Evolutionary conservation across 2,329 filamentous ascomycete species (phyloP), one percentile per base, ranked within the genome.

Genomic region (Trichoderma koningiopsis): DNA sequence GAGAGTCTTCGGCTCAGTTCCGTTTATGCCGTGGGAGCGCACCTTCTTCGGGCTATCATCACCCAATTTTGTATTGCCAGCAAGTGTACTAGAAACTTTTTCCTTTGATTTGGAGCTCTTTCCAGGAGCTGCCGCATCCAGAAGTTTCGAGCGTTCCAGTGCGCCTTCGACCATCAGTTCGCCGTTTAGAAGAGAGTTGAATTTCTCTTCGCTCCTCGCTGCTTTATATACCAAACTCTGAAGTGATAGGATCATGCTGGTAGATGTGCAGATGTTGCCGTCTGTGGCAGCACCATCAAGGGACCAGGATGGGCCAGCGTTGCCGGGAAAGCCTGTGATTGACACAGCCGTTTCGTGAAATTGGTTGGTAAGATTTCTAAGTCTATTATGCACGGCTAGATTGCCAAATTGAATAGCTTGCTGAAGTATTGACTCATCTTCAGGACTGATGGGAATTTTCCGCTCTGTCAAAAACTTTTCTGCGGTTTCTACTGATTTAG

Each of bases 311-410:
- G 82, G 78, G 3, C 86, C 86, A 3, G 86, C 85, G 0, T 85
- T 83, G 13, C 83, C 82, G 0, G 93, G 91, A 75, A 95, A 93
- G 22, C 87, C 80, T 3, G 87, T 76, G 3, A 97, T 80, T 69
- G 89, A 91, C 13, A 97, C 79, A 0, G 93, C 93, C 69, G 97
- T 85, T 76, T 97, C 92, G 73, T 95, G 92, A 27, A 88, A 89
- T 31, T 82, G 79, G 69, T 90, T 91, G 74, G 93, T 89, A 0
- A 88, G 83, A 29, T 83, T 83, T 84, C 93, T 94, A 33, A 91
- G 84, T 7, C 79, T 74, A 70, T 91, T 94, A 0, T 76, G 72
- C 0, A 89, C 75, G 0, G 92, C 89, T 4, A 82, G 74, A 53
- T 88, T 83, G 1, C 92, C 91, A 63, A 91, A 84, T 0, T 79